Conservation (phyloP, 805 yeast species). For the Millerozyma miso region DNA sequence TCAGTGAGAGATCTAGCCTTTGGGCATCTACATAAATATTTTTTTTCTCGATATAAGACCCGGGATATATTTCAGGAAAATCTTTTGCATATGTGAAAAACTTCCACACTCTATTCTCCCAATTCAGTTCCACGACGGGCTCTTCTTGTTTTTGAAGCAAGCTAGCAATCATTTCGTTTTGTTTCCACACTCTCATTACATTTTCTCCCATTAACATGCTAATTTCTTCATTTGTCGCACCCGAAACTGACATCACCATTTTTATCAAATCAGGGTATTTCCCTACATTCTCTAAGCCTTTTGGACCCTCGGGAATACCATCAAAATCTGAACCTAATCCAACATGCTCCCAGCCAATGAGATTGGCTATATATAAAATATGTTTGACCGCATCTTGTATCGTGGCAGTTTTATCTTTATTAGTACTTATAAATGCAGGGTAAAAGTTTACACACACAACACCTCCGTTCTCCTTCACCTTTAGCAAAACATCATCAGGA, state of each 20-base stretch:
- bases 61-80: no score
- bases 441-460: slow-evolving; percentile 46
- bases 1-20: no score
- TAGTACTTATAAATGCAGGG: slow-evolving; percentile 32
- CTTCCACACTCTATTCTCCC: no score
- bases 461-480: slow-evolving; percentile 40
- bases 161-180: no score
- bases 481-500: slow-evolving; percentile 28
- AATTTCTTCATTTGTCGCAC: slow-evolving; percentile 44
- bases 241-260: slow-evolving; percentile 21
- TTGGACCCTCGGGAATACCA: slow-evolving; percentile 47
- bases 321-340: slow-evolving; percentile 52
- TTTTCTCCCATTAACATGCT: slow-evolving; percentile 43
- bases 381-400: slow-evolving; percentile 48
- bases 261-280: slow-evolving; percentile 47
- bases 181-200: slow-evolving; percentile 45
- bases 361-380: slow-evolving; percentile 36
- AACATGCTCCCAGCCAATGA: slow-evolving; percentile 50
- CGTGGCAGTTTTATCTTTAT: slow-evolving; percentile 21
- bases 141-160: no score
- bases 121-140: no score
- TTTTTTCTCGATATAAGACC: no score
- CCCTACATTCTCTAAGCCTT: slow-evolving; percentile 52
- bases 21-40: no score
- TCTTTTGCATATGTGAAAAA: no score